Evolutionary conservation across 1,284 basidiomycete genomes (phyloP), one percentile per base, ranked within the genome.

Genomic region (Heterobasidion irregulare): DNA sequence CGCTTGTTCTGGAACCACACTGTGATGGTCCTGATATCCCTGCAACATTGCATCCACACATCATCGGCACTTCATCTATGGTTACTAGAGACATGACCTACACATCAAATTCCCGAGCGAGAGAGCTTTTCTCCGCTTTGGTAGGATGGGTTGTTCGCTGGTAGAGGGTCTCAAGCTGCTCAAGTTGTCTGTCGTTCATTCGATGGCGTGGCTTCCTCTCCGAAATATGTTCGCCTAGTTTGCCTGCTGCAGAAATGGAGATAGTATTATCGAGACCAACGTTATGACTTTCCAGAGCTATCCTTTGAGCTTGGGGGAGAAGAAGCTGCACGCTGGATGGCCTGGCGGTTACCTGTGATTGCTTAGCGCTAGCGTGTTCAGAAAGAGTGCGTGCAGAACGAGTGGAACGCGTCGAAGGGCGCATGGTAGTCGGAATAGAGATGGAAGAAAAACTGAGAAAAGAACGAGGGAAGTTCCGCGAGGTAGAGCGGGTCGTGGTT

Each of bases 1-100:
- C 76, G 75, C 62, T 72, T 77, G 61, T 78, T 78, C 65, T 78
- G 76, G 60, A 77, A 78, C 76, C 76, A 78, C 44, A 78, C 72
- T 53, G 73, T 77, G 57, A 78, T 63, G 8, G 76, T 73, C 65
- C 77, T 78, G 62, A 76, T 63, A 52, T 76, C 72, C 67, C 75
- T 76, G 52, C 33, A 41, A 49, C 12, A 12, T 45, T 26, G 46
- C 43, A 32, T 26, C 26, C 26, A 26, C 26, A 26, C 5, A 26
- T 26, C 26, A 26, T 26, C 26, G 26, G 26, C 26, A 26, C 26
- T 26, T 26, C 35, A 8, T 13, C n/a, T 3, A n/a, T 12, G 41
- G 19, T 10, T 16, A 36, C 7, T 6, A 19, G 16, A 16, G 15
- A 45, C 5, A 59, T 6, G 15, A 66, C 75, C 62, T 65, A 76